Base-by-base conservation (phyloP, 495 filamentous ascomycete species). In the Jackrogersella multiformis region DNA sequence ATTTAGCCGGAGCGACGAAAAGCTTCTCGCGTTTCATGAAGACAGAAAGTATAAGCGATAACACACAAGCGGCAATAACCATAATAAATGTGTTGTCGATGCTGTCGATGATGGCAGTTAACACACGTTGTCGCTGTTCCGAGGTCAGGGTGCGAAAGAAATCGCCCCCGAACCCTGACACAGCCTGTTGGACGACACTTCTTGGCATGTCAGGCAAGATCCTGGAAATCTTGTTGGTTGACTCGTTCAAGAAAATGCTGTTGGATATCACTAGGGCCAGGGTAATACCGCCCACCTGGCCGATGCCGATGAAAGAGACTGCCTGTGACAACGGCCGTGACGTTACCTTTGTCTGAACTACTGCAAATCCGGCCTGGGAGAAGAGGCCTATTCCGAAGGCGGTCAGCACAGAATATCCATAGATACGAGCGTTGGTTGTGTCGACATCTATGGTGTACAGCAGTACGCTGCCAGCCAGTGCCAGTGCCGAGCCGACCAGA, bases 351-450 rank as follows among this genome's bases (percentile, higher is more conserved):
- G 23, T 20, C 20, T 59, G 56, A 10, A 28, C 44, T 4, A 61
- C 66, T 59, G 69, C 49, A 74, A 71, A 61, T 20, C 38, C 35
- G 4, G 44, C 34, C 23, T 54, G 32, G 34, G 35, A 34, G 35
- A 41, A 61, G 23, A 36, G 59, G 8, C 87, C 87, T 1, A 64
- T 55, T 4, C 86, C 87, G 18, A 84, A 61, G 7, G 78, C 85
- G 12, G 84, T 72, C 16, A 87, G 61, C 2, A 81, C 70, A 8
- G 65, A 72, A 57, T 78, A 85, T 12, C 85, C 85, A 66, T 87
- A 88, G 5, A 87, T 76, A 4, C 46, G 41, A 10, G 69, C 69
- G 6, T 66, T 39, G 1, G 79, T 77, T 13, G 54, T 73, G 1
- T 51, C 41, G 13, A 55, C n/a, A 26, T 76, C 63, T 48, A 82